Evolutionary conservation across 2,329 filamentous ascomycete species (phyloP).

Genomic region (Epichloe sp.): DNA sequence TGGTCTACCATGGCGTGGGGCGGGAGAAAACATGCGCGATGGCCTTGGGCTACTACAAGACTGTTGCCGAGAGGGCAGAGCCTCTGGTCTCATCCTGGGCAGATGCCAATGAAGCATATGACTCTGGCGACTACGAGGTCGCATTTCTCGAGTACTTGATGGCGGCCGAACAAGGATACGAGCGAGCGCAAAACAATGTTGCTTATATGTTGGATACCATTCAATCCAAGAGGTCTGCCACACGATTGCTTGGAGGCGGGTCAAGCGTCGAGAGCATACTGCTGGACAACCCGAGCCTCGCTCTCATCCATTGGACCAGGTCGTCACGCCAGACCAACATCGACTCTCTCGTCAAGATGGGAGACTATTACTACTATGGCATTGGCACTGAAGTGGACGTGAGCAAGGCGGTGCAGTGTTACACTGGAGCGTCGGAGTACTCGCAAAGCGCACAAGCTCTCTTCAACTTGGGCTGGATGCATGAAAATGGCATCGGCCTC

Average conservation of each 20-base stretch:
- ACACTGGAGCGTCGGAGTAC: constrained; percentile 81
- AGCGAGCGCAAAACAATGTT: constrained; percentile 79
- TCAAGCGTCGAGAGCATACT: constrained; percentile 21
- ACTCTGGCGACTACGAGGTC: constrained; percentile 63
- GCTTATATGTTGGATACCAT: constrained; percentile 72
- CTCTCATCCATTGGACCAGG: constrained; percentile 87
- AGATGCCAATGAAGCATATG: constrained; percentile 74
- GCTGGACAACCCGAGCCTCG: constrained; percentile 45
- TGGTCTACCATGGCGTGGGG: constrained; percentile 68
- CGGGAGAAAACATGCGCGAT: constrained; percentile 65
- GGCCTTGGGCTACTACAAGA: constrained; percentile 73
- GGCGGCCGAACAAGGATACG: constrained; percentile 86
- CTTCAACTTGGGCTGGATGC: constrained; percentile 98
- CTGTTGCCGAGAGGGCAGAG: constrained; percentile 61
- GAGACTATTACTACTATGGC: constrained; percentile 86
- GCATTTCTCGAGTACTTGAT: constrained; percentile 74
- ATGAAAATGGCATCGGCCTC: constrained; percentile 88
- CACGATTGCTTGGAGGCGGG: constrained; percentile 33
- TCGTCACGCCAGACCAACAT: constrained; percentile 88
- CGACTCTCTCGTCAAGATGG: constrained; percentile 93
- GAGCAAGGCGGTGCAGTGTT: constrained; percentile 85
- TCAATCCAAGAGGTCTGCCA: constrained; percentile 31
- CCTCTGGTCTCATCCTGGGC: constrained; percentile 62
- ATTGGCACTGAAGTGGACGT: constrained; percentile 59
- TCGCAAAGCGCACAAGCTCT: constrained; percentile 88